Percentiles rank a stretch among this genome's conserved stretches.
phyloP scores from a whole-genome alignment of 306 rosid genomes.

The Cicer arietinum region DNA sequence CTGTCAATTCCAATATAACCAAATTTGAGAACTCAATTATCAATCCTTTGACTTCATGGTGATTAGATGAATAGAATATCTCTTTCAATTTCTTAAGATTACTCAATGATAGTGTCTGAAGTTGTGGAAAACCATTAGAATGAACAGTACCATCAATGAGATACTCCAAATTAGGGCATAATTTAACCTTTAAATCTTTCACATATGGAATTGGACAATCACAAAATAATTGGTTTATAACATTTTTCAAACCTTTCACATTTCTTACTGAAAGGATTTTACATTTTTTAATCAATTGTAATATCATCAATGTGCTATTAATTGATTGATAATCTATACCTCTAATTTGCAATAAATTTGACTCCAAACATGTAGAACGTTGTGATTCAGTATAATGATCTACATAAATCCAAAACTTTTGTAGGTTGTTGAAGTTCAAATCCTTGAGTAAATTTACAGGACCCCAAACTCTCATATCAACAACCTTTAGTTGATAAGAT shows the following conservation, averaged over 20 bases:
- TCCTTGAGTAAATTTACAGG: neutral
- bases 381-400: neutral
- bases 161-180: constrained; percentile 12
- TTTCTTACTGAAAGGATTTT: constrained; percentile 13
- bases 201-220: neutral
- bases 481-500: constrained; percentile 15
- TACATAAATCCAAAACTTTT: constrained; percentile 30
- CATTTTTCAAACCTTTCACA: constrained; percentile 26
- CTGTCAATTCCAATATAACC: too few species aligned
- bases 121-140: neutral
- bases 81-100: neutral
- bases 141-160: neutral
- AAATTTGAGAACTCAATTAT: too few species aligned
- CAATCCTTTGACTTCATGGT: too few species aligned
- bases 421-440: neutral
- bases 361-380: neutral
- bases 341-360: constrained; percentile 1
- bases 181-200: neutral
- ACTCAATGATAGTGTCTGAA: constrained; percentile 1
- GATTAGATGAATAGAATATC: neutral
- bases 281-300: constrained; percentile 16
- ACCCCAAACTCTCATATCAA: constrained; percentile 8
- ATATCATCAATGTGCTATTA: neutral
- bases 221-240: neutral
- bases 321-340: neutral